phyloP scores from a whole-genome alignment of 1,139 yeast genomes.

The Taphrina confusa region DNA sequence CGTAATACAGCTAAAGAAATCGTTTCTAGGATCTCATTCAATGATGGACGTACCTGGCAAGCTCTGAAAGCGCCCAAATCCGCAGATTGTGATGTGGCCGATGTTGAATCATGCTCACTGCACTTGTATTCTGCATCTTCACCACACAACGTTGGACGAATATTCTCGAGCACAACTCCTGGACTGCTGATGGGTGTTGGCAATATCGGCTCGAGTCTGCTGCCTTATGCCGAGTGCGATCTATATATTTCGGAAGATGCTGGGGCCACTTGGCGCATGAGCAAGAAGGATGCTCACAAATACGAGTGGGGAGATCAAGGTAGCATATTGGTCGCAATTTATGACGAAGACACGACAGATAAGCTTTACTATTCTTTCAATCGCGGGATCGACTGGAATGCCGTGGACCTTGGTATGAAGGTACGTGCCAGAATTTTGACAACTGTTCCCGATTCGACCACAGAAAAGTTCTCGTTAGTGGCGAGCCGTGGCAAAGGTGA shows the following conservation, averaged over 20 bases:
- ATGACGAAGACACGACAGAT: slow-evolving; percentile 45
- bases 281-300: slow-evolving; percentile 57
- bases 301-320: slow-evolving; percentile 81
- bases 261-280: slow-evolving; percentile 68
- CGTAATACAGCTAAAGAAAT: slow-evolving; percentile 43
- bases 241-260: slow-evolving; percentile 72
- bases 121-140: slow-evolving; percentile 58
- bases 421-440: slow-evolving; percentile 54
- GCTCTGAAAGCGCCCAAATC: slow-evolving; percentile 51
- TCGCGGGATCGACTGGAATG: slow-evolving; percentile 70
- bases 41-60: slow-evolving; percentile 68
- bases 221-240: slow-evolving; percentile 44
- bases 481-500: slow-evolving; percentile 51
- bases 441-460: slow-evolving; percentile 75
- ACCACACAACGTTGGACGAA: slow-evolving; percentile 58
- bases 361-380: slow-evolving; percentile 61
- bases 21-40: slow-evolving; percentile 56
- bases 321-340: slow-evolving; percentile 67
- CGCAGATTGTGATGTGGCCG: slow-evolving; percentile 47
- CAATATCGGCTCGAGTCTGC: slow-evolving; percentile 45
- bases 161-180: slow-evolving; percentile 62
- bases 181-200: slow-evolving; percentile 63
- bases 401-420: slow-evolving; percentile 53
- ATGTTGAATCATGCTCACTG: slow-evolving; percentile 57
- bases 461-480: slow-evolving; percentile 59